Conservation (phyloP, 768 basidiomycete species). For the Hemileccinum impolitum region DNA sequence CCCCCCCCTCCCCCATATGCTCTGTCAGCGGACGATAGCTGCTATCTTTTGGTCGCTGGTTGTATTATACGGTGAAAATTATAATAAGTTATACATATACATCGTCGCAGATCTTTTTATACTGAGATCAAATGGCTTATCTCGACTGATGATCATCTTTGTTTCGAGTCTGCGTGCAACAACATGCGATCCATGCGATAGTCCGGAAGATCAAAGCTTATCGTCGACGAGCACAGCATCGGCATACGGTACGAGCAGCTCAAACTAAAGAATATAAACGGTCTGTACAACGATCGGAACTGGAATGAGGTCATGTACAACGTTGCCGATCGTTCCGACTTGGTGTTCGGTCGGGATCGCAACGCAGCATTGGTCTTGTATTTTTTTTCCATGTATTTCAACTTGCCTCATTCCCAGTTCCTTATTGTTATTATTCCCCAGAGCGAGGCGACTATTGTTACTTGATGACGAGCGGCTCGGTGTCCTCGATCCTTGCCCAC, state of each 20-base stretch:
- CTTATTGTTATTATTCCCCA: background rate
- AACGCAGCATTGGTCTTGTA: background rate
- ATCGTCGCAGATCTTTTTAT: background rate
- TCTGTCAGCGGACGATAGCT: background rate
- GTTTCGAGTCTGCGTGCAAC: conserved; percentile 5
- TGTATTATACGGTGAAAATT: conserved; percentile 19
- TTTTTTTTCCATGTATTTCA: background rate
- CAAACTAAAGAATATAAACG: too few relatives aligned
- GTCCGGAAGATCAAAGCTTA: background rate
- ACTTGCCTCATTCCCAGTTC: background rate
- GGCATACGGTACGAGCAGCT: background rate
- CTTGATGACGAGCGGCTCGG: background rate
- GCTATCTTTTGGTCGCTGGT: conserved; percentile 1
- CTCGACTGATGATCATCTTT: background rate
- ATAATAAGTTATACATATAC: conserved; percentile 16
- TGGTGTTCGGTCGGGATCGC: background rate
- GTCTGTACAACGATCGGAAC: conserved; percentile 8
- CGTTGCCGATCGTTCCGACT: background rate
- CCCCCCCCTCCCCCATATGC: background rate
- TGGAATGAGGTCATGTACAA: conserved; percentile 2
- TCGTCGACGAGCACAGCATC: background rate
- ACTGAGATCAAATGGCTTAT: background rate
- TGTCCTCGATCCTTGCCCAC: too few relatives aligned
- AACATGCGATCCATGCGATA: background rate
- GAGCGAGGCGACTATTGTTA: too few relatives aligned